These are phyloP conservation scores for Ustilago nuda DNA, from an alignment of 1,284 basidiomycete genomes.

Conservation along the genomic window DNA sequence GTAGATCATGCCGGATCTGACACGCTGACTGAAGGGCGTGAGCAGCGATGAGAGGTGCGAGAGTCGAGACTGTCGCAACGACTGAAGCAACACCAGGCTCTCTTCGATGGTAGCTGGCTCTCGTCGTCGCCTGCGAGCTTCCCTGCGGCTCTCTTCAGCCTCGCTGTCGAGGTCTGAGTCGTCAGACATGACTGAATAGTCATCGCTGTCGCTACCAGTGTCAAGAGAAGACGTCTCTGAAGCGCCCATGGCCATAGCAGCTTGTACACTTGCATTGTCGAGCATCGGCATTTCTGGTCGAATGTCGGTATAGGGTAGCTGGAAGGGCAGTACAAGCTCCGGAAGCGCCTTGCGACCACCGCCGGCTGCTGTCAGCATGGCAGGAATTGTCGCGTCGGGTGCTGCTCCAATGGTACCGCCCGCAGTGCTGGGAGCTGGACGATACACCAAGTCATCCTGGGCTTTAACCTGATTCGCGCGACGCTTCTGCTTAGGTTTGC, in stretches of 20 bases:
- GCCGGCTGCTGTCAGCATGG: slow-evolving; percentile 54
- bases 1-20: slow-evolving; percentile 54
- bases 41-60: slow-evolving; percentile 65
- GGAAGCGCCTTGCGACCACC: slow-evolving; percentile 55
- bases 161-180: slow-evolving; percentile 44
- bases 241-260: slow-evolving; percentile 51
- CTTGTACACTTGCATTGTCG: slow-evolving; percentile 48
- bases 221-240: slow-evolving; percentile 41
- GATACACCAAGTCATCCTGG: slow-evolving; percentile 36
- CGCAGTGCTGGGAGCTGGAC: slow-evolving; percentile 42
- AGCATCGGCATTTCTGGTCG: slow-evolving; percentile 46
- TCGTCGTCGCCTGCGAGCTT: slow-evolving; percentile 38
- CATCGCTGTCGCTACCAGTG: slow-evolving; percentile 51
- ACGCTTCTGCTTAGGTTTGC: slow-evolving; percentile 55
- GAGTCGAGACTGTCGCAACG: slow-evolving; percentile 66
- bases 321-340: slow-evolving; percentile 59
- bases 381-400: slow-evolving; percentile 35
- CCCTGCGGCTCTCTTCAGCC: slow-evolving; percentile 36
- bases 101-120: slow-evolving; percentile 54
- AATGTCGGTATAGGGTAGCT: slow-evolving; percentile 34
- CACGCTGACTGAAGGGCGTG: slow-evolving; percentile 61
- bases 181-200: slow-evolving; percentile 48
- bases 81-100: slow-evolving; percentile 61
- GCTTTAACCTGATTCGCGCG: slow-evolving; percentile 23
- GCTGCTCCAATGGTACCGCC: slow-evolving; percentile 58